Evolutionary conservation across 129 eudicot species (phyloP).

Genomic region (Heracleum sosnowskyi): DNA sequence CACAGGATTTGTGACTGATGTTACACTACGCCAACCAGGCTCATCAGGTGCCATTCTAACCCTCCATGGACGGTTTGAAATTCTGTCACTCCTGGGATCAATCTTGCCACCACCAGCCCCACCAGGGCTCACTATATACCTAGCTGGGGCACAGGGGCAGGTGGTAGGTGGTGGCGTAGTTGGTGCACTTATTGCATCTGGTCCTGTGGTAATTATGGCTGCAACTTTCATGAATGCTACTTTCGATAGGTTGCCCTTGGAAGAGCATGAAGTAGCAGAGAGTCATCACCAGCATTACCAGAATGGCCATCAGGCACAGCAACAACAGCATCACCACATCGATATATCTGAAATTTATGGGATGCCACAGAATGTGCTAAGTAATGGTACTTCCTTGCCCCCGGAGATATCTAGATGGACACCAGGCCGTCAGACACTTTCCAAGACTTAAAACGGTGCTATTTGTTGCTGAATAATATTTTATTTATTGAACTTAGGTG

Average conservation of each 20-base stretch:
- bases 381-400: slow-evolving; percentile 23
- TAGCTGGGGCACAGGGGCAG: slow-evolving; percentile 67
- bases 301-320: slow-evolving; percentile 13
- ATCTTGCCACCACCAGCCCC: slow-evolving; percentile 58
- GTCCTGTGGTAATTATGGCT: slow-evolving; percentile 65
- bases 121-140: slow-evolving; percentile 48
- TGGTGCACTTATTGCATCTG: slow-evolving; percentile 59
- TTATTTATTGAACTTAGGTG: neutral
- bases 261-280: slow-evolving; percentile 30
- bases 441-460: slow-evolving; percentile 17
- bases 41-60: slow-evolving; percentile 41
- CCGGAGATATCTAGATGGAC: slow-evolving; percentile 47
- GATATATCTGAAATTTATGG: slow-evolving; percentile 39
- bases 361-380: slow-evolving; percentile 34
- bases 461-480: neutral
- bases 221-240: slow-evolving; percentile 61
- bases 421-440: slow-evolving; percentile 22
- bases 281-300: slow-evolving; percentile 34
- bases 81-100: slow-evolving; percentile 46
- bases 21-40: slow-evolving; percentile 49
- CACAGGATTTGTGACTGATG: slow-evolving; percentile 48
- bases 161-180: slow-evolving; percentile 60
- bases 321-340: slow-evolving; percentile 16
- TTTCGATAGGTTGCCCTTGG: slow-evolving; percentile 48
- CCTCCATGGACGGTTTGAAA: slow-evolving; percentile 56